These are phyloP conservation scores for Metschnikowia chrysomelidarum DNA, from an alignment of 805 yeast genomes.

Conservation along the genomic window DNA sequence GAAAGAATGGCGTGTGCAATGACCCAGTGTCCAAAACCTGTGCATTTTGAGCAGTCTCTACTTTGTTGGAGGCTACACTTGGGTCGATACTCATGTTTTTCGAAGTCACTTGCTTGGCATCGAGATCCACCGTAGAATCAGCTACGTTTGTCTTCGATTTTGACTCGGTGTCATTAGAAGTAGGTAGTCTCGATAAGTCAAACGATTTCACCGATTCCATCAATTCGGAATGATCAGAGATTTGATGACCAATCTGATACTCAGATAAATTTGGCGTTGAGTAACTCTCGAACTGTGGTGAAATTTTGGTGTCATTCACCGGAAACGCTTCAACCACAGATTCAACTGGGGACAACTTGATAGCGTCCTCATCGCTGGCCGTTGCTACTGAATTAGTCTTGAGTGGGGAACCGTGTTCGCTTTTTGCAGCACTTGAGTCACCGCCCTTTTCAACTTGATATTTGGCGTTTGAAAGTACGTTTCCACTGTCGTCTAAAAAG, in stretches of 20 bases:
- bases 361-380: slow-evolving; percentile 2
- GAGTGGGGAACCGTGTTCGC: slow-evolving; percentile 3
- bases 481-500: slow-evolving; percentile 53
- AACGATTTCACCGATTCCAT: slow-evolving; percentile 34
- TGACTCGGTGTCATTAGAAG: slow-evolving; percentile 17
- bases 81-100: slow-evolving; percentile 13
- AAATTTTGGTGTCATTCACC: slow-evolving; percentile 1
- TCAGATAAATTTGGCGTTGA: slow-evolving; percentile 46
- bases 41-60: slow-evolving; percentile 13
- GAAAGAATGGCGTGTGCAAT: slow-evolving; percentile 21
- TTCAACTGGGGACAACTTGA: slow-evolving; percentile 6
- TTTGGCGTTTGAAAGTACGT: slow-evolving; percentile 47
- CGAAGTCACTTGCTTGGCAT: slow-evolving; percentile 7
- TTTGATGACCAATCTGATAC: slow-evolving; percentile 41
- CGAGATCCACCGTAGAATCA: slow-evolving; percentile 8
- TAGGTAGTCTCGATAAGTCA: slow-evolving; percentile 29
- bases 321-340: slow-evolving; percentile 2
- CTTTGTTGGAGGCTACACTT: slow-evolving; percentile 9
- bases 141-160: slow-evolving; percentile 15
- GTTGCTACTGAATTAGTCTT: neutral
- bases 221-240: slow-evolving; percentile 35
- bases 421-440: neutral
- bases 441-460: slow-evolving; percentile 15
- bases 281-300: slow-evolving; percentile 21
- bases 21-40: slow-evolving; percentile 17